A percentile compares a stretch with the other conserved stretches of the same genome.
Conservation (phyloP, 1,284 basidiomycete genomes). For the Cryptococcus neoformans region DNA sequence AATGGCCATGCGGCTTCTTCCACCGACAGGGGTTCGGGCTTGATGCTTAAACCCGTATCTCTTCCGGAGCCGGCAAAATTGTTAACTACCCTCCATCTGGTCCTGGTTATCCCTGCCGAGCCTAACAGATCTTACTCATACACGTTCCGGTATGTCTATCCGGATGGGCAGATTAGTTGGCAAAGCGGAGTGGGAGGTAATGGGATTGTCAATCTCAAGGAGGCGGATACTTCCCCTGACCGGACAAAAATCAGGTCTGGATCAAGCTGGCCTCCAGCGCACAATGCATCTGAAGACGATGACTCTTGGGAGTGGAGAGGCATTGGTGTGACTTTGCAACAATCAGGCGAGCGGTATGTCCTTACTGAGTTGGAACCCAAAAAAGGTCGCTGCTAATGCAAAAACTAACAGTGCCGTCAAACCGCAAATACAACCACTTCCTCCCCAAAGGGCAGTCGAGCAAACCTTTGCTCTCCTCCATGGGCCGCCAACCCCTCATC, state of each 20-base stretch:
- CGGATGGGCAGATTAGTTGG: conserved; percentile 22
- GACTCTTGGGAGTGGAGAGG: conserved; percentile 5
- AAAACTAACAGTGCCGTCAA: background rate
- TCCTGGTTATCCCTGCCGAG: background rate
- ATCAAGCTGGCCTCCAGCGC: background rate
- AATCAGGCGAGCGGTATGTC: conserved; percentile 2
- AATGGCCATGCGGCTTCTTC: no score
- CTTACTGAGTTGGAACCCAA: background rate
- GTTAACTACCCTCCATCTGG: background rate
- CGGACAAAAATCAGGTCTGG: background rate
- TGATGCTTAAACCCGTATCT: no score
- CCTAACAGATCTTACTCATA: conserved; percentile 12
- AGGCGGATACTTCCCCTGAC: background rate
- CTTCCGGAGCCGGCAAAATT: background rate
- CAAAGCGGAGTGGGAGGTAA: conserved; percentile 26
- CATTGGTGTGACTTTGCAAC: conserved; percentile 6
- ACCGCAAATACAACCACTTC: conserved; percentile 1
- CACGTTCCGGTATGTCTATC: conserved; percentile 23
- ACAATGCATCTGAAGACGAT: background rate
- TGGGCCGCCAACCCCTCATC: background rate
- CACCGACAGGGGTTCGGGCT: no score
- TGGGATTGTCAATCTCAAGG: conserved; percentile 17
- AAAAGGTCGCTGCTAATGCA: no score
- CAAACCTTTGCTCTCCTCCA: conserved; percentile 5
- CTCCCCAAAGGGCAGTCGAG: background rate